phyloP scores from a whole-genome alignment of 2,329 filamentous ascomycete genomes.

The Cephalotrichum gorgonifer region DNA sequence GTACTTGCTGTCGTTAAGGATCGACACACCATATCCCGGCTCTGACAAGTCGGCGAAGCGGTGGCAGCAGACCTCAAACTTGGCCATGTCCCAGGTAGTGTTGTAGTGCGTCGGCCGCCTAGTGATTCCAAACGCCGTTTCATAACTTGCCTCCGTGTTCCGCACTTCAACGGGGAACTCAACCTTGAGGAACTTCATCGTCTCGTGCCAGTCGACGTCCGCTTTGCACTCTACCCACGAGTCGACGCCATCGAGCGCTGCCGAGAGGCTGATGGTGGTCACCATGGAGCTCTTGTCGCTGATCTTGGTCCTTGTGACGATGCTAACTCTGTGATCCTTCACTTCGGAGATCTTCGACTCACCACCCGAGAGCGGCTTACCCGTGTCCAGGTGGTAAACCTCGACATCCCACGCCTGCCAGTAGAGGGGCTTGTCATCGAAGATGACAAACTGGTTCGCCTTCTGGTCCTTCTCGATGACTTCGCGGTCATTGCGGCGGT shows the following conservation, averaged over 20 bases:
- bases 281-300: conserved; percentile 79
- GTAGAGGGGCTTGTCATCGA: conserved; percentile 93
- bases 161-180: conserved; percentile 90
- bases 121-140: conserved; percentile 87
- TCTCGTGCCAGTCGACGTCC: conserved; percentile 95
- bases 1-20: conserved; percentile 93
- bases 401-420: conserved; percentile 99
- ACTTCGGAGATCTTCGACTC: conserved; percentile 62
- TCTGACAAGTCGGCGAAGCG: conserved; percentile 89
- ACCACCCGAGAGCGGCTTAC: conserved; percentile 61
- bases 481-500: conserved; percentile 63
- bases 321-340: conserved; percentile 65
- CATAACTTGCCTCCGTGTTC: conserved; percentile 89
- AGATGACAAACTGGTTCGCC: conserved; percentile 86
- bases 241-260: conserved; percentile 52
- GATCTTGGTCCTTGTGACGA: conserved; percentile 78
- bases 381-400: conserved; percentile 84
- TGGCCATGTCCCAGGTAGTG: conserved; percentile 95
- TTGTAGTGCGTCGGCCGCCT: conserved; percentile 94
- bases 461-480: conserved; percentile 63
- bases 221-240: conserved; percentile 69
- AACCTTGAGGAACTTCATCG: conserved; percentile 96
- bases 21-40: conserved; percentile 78
- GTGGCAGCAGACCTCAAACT: conserved; percentile 94
- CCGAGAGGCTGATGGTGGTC: conserved; percentile 72